Evolutionary conservation across 805 yeast genomes (phyloP), one percentile per base, ranked within the genome.

Genomic region (Spathaspora gorwiae): DNA sequence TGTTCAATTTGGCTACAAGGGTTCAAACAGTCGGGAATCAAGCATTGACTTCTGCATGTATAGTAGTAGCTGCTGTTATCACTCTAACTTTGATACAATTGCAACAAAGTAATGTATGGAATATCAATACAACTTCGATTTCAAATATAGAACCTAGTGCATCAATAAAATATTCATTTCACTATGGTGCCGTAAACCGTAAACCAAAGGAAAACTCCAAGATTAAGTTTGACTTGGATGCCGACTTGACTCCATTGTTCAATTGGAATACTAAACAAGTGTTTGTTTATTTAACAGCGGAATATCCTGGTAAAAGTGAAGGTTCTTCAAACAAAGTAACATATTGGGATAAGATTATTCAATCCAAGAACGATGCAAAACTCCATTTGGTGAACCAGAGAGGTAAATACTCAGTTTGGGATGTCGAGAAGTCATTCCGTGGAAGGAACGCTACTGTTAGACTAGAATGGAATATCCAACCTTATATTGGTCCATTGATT

Each of bases 231-330:
- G 95, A 88, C 60, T 67, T 94, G 39, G 80, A 79, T 6, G 72
- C 74, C 1, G 97, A 92, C 64, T 72, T 92, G 49, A 61, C 87
- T 1, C 83, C 88, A 1, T 73, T 94, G 43, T 90, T 90, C 76
- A 90, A 86, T 64, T 92, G 97, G 97, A 94, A 92, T 66, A 94
- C 99, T 10, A 92, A 92, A 61, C 98, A 92, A 65, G 81, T 92
- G n/a, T 92, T 94, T 57, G 87, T 84, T 5, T 94, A 92, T 57
- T 72, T 94, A 50, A 87, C 95, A 2, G 96, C 95, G 1, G 92
- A 88, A 58, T 90, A 90, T 56, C 70, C 72, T 13, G 81, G 80
- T 71, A 60, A 66, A 47, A 54, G 66, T 48, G 53, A 53, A 1
- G 70, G 61, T 8, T 65, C 77, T n/a, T 60, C 63, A 2, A 85